Evolutionary conservation across 306 rosid genomes (phyloP).

Genomic region (Arachis hypogaea): DNA sequence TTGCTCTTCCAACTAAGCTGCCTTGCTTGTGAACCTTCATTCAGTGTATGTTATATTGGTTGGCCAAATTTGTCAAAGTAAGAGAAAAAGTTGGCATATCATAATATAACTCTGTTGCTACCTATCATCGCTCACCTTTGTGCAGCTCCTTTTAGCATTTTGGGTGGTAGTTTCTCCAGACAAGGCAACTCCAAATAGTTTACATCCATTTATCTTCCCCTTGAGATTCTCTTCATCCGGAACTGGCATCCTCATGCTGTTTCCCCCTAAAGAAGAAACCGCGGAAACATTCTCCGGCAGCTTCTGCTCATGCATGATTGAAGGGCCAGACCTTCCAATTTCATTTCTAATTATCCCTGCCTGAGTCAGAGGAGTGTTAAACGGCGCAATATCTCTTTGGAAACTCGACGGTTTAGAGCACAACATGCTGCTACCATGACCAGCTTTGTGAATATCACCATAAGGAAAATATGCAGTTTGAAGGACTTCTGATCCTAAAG

Average conservation of each 20-base stretch:
- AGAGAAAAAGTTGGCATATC: slow-evolving; percentile 50
- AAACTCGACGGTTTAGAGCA: slow-evolving; percentile 53
- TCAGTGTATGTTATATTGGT: slow-evolving; percentile 54
- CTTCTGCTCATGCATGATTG: slow-evolving; percentile 51
- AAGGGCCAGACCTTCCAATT: slow-evolving; percentile 48
- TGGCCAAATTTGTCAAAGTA: slow-evolving; percentile 55
- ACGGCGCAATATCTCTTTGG: slow-evolving; percentile 54
- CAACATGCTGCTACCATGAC: slow-evolving; percentile 54
- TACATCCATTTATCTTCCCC: slow-evolving; percentile 61
- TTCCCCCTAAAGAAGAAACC: slow-evolving; percentile 51
- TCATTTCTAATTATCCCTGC: slow-evolving; percentile 54
- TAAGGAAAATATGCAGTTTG: slow-evolving; percentile 63
- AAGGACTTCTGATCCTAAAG: slow-evolving; percentile 56
- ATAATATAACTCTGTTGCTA: slow-evolving; percentile 52
- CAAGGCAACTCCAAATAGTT: slow-evolving; percentile 84
- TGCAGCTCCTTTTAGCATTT: slow-evolving; percentile 86
- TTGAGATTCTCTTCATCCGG: slow-evolving; percentile 58
- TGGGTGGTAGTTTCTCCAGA: slow-evolving; percentile 58
- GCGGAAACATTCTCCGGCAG: slow-evolving; percentile 54
- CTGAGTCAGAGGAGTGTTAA: slow-evolving; percentile 52
- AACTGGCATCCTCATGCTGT: slow-evolving; percentile 54
- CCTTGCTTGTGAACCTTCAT: slow-evolving; percentile 99
- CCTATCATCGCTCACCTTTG: slow-evolving; percentile 79
- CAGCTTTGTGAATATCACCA: slow-evolving; percentile 60
- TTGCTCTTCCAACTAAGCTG: slow-evolving; percentile 95